These are phyloP conservation scores for Salix exigua DNA, from an alignment of 345 rosid species.

Conservation along the genomic window DNA sequence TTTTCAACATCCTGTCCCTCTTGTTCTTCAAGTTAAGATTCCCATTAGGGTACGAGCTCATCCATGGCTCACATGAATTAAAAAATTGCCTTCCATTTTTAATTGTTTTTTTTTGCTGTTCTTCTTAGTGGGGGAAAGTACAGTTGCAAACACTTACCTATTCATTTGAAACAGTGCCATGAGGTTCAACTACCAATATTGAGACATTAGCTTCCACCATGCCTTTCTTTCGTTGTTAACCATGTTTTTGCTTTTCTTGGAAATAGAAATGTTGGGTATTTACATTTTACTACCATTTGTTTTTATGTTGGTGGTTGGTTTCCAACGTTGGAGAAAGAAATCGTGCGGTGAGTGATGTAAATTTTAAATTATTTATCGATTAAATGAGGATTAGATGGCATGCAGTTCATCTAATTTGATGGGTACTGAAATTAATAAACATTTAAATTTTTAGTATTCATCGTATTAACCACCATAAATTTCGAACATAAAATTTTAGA, in stretches of 20 bases:
- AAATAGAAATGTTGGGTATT: background rate
- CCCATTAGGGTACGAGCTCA: background rate
- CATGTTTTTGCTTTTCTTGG: background rate
- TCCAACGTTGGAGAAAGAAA: background rate
- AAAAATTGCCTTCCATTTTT: background rate
- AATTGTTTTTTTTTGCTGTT: background rate
- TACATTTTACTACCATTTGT: background rate
- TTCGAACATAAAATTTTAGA: no score
- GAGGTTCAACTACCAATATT: background rate
- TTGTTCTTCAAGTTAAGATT: background rate
- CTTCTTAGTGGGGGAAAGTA: background rate
- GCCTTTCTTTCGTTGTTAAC: background rate
- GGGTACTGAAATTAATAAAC: no score
- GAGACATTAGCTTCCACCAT: background rate
- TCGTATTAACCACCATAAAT: no score
- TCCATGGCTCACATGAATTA: background rate
- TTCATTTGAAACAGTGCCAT: conserved; percentile 9
- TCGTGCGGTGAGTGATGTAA: background rate
- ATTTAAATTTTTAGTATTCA: no score
- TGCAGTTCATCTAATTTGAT: no score
- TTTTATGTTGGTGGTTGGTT: background rate
- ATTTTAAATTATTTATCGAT: no score
- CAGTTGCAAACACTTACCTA: background rate
- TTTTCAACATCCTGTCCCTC: background rate
- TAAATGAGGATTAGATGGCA: no score